Percentiles rank a stretch among this genome's conserved stretches.
phyloP scores from a whole-genome alignment of 2,329 filamentous ascomycete genomes.

The Botryotinia calthae region DNA sequence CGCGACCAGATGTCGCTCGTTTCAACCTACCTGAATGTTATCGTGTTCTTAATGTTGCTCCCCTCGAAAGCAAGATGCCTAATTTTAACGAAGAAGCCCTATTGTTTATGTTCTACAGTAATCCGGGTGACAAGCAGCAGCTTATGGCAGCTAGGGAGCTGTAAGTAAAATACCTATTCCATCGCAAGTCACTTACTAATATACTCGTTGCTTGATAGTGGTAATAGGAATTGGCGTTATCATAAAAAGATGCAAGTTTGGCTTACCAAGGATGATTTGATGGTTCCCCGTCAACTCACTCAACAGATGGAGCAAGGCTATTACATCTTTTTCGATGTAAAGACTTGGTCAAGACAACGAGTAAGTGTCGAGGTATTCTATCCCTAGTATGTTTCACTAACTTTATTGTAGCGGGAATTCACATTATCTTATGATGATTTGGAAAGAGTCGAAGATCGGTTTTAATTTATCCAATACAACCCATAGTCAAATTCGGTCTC shows the following conservation, averaged over 20 bases:
- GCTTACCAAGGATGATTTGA: conserved; percentile 66
- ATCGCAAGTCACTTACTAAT: conserved; percentile 20
- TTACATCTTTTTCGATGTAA: conserved; percentile 64
- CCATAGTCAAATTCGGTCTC: background rate
- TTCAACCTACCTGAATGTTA: conserved; percentile 65
- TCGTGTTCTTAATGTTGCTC: conserved; percentile 63
- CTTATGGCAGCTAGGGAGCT: conserved; percentile 62
- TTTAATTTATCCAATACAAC: conserved; percentile 15
- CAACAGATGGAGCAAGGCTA: conserved; percentile 61
- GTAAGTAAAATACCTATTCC: conserved; percentile 43
- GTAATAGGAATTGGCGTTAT: conserved; percentile 65
- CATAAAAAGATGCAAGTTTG: conserved; percentile 65
- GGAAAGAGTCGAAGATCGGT: conserved; percentile 45
- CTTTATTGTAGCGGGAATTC: conserved; percentile 52
- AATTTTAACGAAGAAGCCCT: conserved; percentile 68
- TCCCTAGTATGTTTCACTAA: background rate
- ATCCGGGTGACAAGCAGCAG: conserved; percentile 60
- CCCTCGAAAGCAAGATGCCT: conserved; percentile 62
- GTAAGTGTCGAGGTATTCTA: conserved; percentile 44
- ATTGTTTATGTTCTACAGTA: conserved; percentile 69
- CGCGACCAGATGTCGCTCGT: conserved; percentile 55
- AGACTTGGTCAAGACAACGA: conserved; percentile 60
- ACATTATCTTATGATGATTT: conserved; percentile 61
- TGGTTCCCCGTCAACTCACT: conserved; percentile 59
- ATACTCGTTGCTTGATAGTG: conserved; percentile 42